A percentile compares a stretch with the other conserved stretches of the same genome.
phyloP scores from a whole-genome alignment of 768 basidiomycete genomes.

The Termitomyces sp. region DNA sequence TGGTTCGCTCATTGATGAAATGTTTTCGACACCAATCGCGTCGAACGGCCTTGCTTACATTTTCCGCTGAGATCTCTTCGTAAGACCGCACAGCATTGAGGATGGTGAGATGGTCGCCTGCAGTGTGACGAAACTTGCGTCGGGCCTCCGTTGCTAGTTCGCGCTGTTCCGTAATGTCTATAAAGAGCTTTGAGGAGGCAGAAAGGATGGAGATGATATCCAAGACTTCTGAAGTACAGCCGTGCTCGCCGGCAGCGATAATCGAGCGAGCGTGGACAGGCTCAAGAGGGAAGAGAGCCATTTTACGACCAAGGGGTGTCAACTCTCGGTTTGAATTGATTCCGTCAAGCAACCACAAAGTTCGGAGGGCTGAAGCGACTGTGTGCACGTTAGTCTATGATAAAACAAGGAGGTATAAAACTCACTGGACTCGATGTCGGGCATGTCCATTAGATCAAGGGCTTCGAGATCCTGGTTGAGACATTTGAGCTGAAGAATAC shows the following conservation, averaged over 20 bases:
- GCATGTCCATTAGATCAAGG: constrained; percentile 86
- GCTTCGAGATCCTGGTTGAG: constrained; percentile 75
- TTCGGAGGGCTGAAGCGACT: constrained; percentile 63
- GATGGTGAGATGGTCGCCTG: constrained; percentile 89
- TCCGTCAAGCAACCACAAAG: constrained; percentile 77
- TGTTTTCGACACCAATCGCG: constrained; percentile 82
- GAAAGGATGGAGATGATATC: constrained; percentile 83
- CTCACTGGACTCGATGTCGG: constrained; percentile 70
- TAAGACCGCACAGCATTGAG: constrained; percentile 84
- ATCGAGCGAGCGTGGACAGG: constrained; percentile 75
- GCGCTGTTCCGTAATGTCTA: constrained; percentile 70
- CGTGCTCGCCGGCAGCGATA: constrained; percentile 66
- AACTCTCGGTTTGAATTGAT: constrained; percentile 60
- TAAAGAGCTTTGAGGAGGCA: constrained; percentile 73
- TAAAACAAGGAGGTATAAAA: constrained; percentile 3
- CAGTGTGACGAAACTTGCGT: constrained; percentile 71
- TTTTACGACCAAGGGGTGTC: constrained; percentile 70
- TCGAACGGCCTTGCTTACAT: constrained; percentile 40
- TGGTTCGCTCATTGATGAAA: constrained; percentile 75
- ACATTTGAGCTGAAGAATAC: constrained; percentile 81
- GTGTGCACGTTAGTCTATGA: not conserved
- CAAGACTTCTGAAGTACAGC: constrained; percentile 74
- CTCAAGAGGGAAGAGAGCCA: constrained; percentile 93
- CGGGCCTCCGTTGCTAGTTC: constrained; percentile 67
- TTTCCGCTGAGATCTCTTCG: constrained; percentile 49